A percentile compares a stretch with the other conserved stretches of the same genome.
Conservation (phyloP, 2,329 filamentous ascomycete species). For the Aplosporella prunicola region DNA sequence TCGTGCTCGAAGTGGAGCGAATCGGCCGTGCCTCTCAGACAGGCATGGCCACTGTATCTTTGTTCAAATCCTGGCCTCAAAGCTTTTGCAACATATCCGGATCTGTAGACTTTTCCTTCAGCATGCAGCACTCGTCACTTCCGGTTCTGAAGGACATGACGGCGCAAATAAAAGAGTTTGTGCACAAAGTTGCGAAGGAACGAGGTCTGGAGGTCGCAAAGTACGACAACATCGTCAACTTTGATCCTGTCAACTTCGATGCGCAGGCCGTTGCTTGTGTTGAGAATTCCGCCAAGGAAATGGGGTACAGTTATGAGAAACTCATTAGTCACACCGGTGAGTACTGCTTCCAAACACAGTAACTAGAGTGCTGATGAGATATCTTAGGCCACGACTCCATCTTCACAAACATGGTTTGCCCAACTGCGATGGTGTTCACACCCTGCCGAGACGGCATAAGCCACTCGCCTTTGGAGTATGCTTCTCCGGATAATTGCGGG, state of each 20-base stretch:
- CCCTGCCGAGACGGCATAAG: slow-evolving; percentile 54
- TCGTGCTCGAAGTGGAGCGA: slow-evolving; percentile 2
- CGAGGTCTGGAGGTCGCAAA: neutral
- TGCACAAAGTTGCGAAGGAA: neutral
- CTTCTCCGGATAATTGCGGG: slow-evolving; percentile 49
- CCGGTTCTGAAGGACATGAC: neutral
- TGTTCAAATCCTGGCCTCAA: slow-evolving; percentile 2
- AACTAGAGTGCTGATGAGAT: neutral
- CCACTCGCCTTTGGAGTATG: slow-evolving; percentile 56
- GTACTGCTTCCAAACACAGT: neutral
- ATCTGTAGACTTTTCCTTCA: slow-evolving; percentile 5
- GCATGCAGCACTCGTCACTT: slow-evolving; percentile 4
- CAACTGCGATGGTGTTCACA: slow-evolving; percentile 59
- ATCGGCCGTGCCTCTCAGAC: neutral
- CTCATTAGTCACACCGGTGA: slow-evolving; percentile 4
- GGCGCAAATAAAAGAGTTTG: neutral
- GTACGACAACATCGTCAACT: neutral
- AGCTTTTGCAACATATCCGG: slow-evolving; percentile 4
- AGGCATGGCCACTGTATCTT: slow-evolving; percentile 4
- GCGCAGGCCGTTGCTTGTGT: neutral
- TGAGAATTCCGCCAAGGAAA: neutral
- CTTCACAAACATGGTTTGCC: slow-evolving; percentile 49
- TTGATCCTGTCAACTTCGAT: slow-evolving; percentile 1
- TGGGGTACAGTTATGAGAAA: slow-evolving; percentile 1
- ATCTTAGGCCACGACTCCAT: slow-evolving; percentile 41